Evolutionary conservation across 2,329 filamentous ascomycete species (phyloP), one percentile per base, ranked within the genome.

Genomic region (Neonectria faginata): DNA sequence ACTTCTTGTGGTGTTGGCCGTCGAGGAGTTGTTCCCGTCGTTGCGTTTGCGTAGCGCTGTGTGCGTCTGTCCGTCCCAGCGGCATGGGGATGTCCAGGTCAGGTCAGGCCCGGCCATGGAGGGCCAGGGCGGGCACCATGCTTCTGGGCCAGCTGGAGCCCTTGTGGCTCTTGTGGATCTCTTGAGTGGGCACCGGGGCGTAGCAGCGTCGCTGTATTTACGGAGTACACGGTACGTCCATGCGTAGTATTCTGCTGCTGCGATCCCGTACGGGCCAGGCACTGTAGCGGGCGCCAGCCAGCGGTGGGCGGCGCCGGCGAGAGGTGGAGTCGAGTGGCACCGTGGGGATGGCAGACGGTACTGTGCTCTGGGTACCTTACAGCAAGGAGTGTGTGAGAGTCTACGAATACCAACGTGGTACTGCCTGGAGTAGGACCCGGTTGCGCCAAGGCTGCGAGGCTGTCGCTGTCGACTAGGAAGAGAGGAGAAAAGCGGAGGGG

Each of bases 11-110:
- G 58, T 48, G 44, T 59, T 47, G 41, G 31, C 47, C 56, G 56
- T 45, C 45, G 58, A 62, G 55, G 39, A n/a, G n/a, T 42, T 42
- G 39, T 42, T 42, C n/a, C 16, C n/a, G 16, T 18, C 29, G 47
- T 60, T 39, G 14, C 14, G 36, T 7, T 39, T 25, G 25, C 25
- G 25, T 22, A 22, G 22, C 22, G 22, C 22, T 22, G 22, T 22
- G 14, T 39, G 12, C 16, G 33, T 39, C 12, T 47, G 48, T 57
- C 64, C 51, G 67, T 70, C 70, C 70, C 70, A 70, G 68, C 59
- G 56, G 67, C 52, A 60, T 68, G 70, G 70, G 59, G 67, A 65
- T 69, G 65, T 65, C 57, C 62, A 73, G 64, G 62, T 68, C 66
- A 53, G 63, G 70, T 66, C 70, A 71, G 69, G 67, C 50, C 67